Percentiles rank a stretch among this genome's conserved stretches.
Conservation (phyloP, 2,329 filamentous ascomycete genomes). For the Aureobasidium vineae region DNA sequence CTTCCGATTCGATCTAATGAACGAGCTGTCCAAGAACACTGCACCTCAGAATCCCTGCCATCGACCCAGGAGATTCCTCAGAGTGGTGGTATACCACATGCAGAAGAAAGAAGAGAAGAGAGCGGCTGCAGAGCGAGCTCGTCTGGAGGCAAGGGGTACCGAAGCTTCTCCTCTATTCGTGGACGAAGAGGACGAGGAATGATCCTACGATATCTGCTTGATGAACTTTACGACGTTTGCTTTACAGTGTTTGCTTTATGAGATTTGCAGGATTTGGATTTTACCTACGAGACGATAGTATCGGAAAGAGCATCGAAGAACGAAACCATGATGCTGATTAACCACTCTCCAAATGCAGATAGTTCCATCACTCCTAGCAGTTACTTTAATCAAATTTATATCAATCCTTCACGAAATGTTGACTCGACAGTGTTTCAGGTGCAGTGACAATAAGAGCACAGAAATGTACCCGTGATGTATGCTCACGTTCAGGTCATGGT, state of each 20-base stretch:
- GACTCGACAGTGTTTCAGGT: background rate
- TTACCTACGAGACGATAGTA: background rate
- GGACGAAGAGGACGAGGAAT: background rate
- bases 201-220: background rate
- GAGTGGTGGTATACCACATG: background rate
- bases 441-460: no score
- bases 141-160: background rate
- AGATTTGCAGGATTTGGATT: background rate
- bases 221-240: background rate
- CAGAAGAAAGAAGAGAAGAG: background rate
- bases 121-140: background rate
- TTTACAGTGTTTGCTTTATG: background rate
- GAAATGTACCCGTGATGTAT: background rate
- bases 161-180: background rate
- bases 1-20: constrained; percentile 8
- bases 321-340: background rate
- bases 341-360: background rate
- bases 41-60: background rate
- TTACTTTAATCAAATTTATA: no score
- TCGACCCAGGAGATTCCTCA: background rate
- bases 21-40: background rate
- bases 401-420: no score
- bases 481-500: background rate
- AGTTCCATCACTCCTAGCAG: background rate
- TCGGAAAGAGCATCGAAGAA: background rate